phyloP scores from a whole-genome alignment of 108 stramenopile species.

The Cyclotella baltica region DNA sequence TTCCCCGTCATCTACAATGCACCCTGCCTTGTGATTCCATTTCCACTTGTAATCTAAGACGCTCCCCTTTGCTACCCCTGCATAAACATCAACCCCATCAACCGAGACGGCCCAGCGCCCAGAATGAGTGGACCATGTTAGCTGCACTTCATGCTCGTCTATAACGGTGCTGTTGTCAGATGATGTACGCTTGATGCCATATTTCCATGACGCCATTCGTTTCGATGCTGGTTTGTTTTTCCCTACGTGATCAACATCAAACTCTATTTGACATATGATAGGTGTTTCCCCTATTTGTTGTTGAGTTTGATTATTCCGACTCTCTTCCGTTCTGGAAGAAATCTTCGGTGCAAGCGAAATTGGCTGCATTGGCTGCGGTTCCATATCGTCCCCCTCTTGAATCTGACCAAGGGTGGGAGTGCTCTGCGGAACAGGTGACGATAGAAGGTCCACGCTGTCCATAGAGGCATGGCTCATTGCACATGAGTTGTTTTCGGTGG shows the following conservation, averaged over 20 bases:
- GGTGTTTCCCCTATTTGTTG: neutral
- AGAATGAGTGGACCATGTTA: constrained; percentile 48
- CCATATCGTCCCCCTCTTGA: neutral
- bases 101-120: constrained; percentile 36
- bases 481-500: neutral
- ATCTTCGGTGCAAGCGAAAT: neutral
- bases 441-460: neutral
- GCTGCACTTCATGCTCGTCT: constrained; percentile 32
- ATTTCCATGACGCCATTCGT: constrained; percentile 36
- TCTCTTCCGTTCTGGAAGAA: neutral
- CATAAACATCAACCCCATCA: constrained; percentile 37
- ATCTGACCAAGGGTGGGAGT: neutral
- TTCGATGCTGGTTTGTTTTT: constrained; percentile 47
- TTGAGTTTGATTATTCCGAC: neutral
- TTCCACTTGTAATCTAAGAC: constrained; percentile 46
- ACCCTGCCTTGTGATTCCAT: constrained; percentile 32
- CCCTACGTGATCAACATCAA: constrained; percentile 45
- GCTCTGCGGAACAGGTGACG: neutral
- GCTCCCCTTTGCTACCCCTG: constrained; percentile 26
- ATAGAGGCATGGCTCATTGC: neutral
- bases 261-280: constrained; percentile 36
- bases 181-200: constrained; percentile 25
- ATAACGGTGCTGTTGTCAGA: neutral
- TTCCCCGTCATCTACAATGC: constrained; percentile 4
- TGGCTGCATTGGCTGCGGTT: neutral